Evolutionary conservation across 805 yeast genomes (phyloP), one percentile per base, ranked within the genome.

Genomic region (Pichia cabralensis): DNA sequence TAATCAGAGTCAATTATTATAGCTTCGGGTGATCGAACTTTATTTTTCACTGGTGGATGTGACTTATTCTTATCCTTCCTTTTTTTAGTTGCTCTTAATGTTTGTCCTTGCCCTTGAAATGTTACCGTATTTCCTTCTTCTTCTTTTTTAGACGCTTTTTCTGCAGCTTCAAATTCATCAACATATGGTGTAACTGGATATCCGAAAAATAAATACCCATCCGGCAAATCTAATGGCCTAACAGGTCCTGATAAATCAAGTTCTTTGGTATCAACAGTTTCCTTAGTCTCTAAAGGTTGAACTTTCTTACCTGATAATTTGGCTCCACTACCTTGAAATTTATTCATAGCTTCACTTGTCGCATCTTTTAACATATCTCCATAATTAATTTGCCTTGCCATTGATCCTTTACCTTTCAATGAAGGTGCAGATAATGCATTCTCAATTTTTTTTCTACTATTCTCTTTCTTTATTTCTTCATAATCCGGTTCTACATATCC

Each of bases 401-500:
- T 84, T 0, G 84, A 67, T 1, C 83, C 89, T 30, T 48, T 43
- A 5, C 64, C 63, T 25, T 52, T 52, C 21, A 60, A 36, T 4
- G 58, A 47, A 1, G 62, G 61, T 6, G 50, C 50, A 9, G 63
- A 56, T 21, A 67, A 52, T 7, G 57, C 59, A 10, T 60, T 47
- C 8, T 67, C 60, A 35, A 58, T 58, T n/a, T 56, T 50, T 11
- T 53, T 52, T 26, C 42, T 49, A 19, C 39, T 56, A 28, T 60
- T 56, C 14, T 74, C 73, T 36, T 60, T 65, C 43, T 64, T 53
- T 43, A 42, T 41, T 34, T 46, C 51, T 34, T 64, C 58, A 41
- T 72, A 73, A 43, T 82, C 86, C 2, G 96, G 96, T 53, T 89
- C 97, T 14, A 83, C 95, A 53, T 92, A 92, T 0, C 99, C 99